Evolutionary conservation across 352 stramenopile genomes (phyloP), one percentile per base, ranked within the genome.

Genomic region (Aphanomyces astaci): DNA sequence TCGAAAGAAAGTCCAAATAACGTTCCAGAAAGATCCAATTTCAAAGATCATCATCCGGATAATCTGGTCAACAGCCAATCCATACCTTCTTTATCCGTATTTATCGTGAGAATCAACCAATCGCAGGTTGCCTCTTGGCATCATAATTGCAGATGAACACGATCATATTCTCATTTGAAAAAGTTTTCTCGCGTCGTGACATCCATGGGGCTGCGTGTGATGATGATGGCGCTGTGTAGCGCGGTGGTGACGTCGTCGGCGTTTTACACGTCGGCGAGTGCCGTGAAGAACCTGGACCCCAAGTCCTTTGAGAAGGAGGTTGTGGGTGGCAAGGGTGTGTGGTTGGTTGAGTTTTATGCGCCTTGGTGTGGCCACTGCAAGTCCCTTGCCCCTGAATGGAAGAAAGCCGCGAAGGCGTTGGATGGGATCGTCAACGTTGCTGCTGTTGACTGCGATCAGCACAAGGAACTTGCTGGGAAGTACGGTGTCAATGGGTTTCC

Each of bases 361-460:
- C 93, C 93, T 45, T 98, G 92, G 92, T 98, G 92, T 66, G 94
- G 94, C 36, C 94, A 98, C 78, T 98, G 94, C 82, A 96, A 97
- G 79, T 82, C 86, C 66, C 81, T 98, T 40, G 85, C 86, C 22
- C 93, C 93, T 1, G 90, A 97, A 73, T 98, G 87, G 83, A 90
- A 94, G 76, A 91, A 94, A 65, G 90, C 89, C 2, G 90, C 92
- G 30, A 90, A 90, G 72, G 86, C 85, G 46, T 75, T 98, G 3
- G 79, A 91, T 19, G 89, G 89, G 31, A 80, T 96, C 31, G 92
- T 97, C 31, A 96, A 96, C 36, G 73, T 98, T 22, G 94, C 82
- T 39, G 88, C 90, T 76, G 81, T 95, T 32, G 85, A 95, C 63
- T 92, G 82, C 39, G 75, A 94, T 43, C 71, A 93, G 66, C 79